These are phyloP conservation scores for Corrigiola litoralis DNA, from an alignment of 179 eudicot species.

Conservation along the genomic window DNA sequence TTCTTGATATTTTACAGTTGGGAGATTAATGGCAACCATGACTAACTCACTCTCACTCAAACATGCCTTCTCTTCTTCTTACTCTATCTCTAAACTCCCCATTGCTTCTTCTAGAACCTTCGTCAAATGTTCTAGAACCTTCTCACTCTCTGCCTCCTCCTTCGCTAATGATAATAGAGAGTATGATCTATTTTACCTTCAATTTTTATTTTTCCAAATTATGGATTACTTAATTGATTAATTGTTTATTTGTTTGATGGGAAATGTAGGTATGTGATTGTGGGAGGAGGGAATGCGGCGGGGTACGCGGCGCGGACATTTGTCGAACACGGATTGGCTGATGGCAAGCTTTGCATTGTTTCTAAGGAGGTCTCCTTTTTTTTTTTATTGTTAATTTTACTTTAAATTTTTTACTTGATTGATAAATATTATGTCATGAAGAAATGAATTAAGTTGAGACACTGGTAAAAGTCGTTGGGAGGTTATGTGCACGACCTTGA, in stretches of 20 bases:
- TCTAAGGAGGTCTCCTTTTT: conserved; percentile 68
- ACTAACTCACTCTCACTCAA: conserved; percentile 51
- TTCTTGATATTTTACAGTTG: conserved; percentile 17
- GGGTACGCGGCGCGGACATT: conserved; percentile 90
- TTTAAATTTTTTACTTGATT: too few species aligned
- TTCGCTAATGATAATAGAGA: conserved; percentile 89
- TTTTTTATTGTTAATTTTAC: not conserved
- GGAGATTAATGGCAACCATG: conserved; percentile 57
- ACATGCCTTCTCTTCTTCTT: conserved; percentile 43
- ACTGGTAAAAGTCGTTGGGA: too few species aligned
- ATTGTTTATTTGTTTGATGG: not conserved
- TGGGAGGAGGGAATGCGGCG: conserved; percentile 97
- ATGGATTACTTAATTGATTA: not conserved
- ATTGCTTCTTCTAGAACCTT: conserved; percentile 38
- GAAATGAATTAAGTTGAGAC: too few species aligned
- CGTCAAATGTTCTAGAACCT: conserved; percentile 31
- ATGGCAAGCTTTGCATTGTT: conserved; percentile 92
- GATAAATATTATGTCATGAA: too few species aligned
- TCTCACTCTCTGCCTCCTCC: conserved; percentile 46
- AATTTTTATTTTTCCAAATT: not conserved
- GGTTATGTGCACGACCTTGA: too few species aligned
- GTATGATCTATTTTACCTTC: conserved; percentile 25
- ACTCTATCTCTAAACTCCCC: conserved; percentile 38
- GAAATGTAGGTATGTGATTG: conserved; percentile 65
- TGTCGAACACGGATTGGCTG: conserved; percentile 84